A percentile compares a stretch with the other conserved stretches of the same genome.
Evolutionary conservation across 345 rosid species (phyloP).

Genomic region (Eucalyptus virginea): DNA sequence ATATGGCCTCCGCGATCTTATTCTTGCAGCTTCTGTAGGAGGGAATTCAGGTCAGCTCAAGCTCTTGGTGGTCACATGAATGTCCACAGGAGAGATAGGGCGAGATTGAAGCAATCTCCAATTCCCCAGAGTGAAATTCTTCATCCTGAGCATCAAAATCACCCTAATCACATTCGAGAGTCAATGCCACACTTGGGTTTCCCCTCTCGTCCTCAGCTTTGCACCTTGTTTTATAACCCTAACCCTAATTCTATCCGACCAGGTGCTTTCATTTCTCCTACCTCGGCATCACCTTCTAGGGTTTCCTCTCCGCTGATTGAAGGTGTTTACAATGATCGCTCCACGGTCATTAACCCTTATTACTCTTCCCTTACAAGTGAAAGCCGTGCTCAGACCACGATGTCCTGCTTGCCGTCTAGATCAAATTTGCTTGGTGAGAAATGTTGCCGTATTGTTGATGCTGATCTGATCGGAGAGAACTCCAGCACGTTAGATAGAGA

Average conservation of each 20-base stretch:
- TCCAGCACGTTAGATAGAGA: conserved; percentile 14
- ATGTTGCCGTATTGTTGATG: conserved; percentile 9
- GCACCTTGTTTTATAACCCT: conserved; percentile 35
- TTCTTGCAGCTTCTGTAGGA: conserved; percentile 69
- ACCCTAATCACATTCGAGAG: neutral
- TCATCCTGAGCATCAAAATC: conserved; percentile 12
- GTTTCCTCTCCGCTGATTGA: conserved; percentile 19
- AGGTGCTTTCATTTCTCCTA: conserved; percentile 3
- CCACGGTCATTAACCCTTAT: conserved; percentile 4
- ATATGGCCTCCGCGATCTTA: conserved; percentile 96
- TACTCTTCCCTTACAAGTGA: conserved; percentile 18
- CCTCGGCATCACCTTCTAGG: conserved; percentile 37
- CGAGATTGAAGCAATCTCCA: conserved; percentile 63
- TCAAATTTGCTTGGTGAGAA: conserved; percentile 6
- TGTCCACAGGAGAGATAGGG: conserved; percentile 89
- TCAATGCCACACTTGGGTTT: conserved; percentile 21
- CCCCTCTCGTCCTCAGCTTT: conserved; percentile 27
- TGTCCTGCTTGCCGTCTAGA: conserved; percentile 14
- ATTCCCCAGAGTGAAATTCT: conserved; percentile 7
- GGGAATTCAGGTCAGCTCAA: conserved; percentile 87
- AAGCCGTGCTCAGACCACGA: neutral
- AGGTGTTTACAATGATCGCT: conserved; percentile 1
- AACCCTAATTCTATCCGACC: conserved; percentile 39
- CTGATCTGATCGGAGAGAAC: conserved; percentile 14
- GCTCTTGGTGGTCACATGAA: conserved; percentile 97